These are phyloP conservation scores for Linaria vulgaris DNA, from an alignment of 257 asterid genomes.

Conservation along the genomic window DNA sequence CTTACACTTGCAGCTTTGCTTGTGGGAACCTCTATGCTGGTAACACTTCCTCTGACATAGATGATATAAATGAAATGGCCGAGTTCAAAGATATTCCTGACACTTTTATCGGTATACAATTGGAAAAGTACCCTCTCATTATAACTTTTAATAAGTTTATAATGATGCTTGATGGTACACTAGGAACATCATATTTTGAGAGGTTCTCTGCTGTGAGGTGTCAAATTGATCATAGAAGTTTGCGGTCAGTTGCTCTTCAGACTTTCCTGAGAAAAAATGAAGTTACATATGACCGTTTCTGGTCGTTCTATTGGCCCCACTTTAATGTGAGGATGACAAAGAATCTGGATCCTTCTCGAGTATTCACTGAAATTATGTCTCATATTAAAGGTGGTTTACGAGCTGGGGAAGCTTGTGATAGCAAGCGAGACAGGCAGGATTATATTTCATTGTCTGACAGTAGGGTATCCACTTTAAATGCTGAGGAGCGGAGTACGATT, in stretches of 20 bases:
- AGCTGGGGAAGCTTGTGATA: constrained; percentile 33
- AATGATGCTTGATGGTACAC: constrained; percentile 72
- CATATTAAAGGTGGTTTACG: constrained; percentile 60
- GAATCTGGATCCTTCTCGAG: constrained; percentile 51
- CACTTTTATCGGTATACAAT: constrained; percentile 44
- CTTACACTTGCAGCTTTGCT: constrained; percentile 39
- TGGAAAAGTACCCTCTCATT: constrained; percentile 54
- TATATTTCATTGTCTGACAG: constrained; percentile 43
- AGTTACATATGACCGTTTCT: constrained; percentile 54
- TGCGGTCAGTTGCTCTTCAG: constrained; percentile 44
- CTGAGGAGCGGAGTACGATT: constrained; percentile 35
- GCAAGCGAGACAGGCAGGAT: constrained; percentile 36
- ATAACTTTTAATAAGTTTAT: constrained; percentile 67
- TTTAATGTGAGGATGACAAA: constrained; percentile 42
- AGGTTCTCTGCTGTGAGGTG: constrained; percentile 39
- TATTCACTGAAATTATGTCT: constrained; percentile 61
- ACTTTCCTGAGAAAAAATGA: constrained; percentile 51
- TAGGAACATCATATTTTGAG: constrained; percentile 52
- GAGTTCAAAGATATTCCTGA: constrained; percentile 57
- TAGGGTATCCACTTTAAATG: constrained; percentile 46
- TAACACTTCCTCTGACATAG: constrained; percentile 31
- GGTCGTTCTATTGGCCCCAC: constrained; percentile 59
- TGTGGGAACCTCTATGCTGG: constrained; percentile 23
- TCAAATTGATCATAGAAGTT: constrained; percentile 24
- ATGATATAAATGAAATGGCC: constrained; percentile 48